Conservation (phyloP, 2,329 filamentous ascomycete species). For the Penicillium corylophilum region DNA sequence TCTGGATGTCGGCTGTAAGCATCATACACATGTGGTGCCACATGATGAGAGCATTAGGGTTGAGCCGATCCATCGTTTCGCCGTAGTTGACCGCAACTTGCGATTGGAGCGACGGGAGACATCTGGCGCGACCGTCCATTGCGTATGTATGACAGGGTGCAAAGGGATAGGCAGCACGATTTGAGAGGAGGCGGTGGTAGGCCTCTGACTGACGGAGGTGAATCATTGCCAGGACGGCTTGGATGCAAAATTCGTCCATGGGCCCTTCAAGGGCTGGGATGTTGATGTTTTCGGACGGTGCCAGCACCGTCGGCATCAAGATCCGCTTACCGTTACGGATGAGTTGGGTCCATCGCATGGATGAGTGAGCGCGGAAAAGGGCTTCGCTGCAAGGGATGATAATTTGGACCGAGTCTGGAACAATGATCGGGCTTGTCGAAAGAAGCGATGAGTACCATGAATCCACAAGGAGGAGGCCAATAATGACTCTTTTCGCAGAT, state of each 20-base stretch:
- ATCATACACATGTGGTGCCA: slow-evolving; percentile 57
- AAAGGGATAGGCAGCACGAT: slow-evolving; percentile 40
- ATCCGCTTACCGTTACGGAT: slow-evolving; percentile 36
- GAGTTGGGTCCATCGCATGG: slow-evolving; percentile 39
- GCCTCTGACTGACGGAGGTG: slow-evolving; percentile 45
- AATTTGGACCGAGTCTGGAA: slow-evolving; percentile 48
- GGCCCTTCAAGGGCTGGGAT: slow-evolving; percentile 35
- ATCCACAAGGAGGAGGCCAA: slow-evolving; percentile 47
- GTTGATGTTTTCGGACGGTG: slow-evolving; percentile 37
- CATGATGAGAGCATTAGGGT: slow-evolving; percentile 51
- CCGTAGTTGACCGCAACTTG: slow-evolving; percentile 39
- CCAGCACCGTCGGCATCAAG: slow-evolving; percentile 33
- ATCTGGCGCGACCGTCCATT: slow-evolving; percentile 48
- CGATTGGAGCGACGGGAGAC: slow-evolving; percentile 34
- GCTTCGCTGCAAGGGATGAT: slow-evolving; percentile 48
- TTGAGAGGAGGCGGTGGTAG: slow-evolving; percentile 44
- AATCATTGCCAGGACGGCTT: slow-evolving; percentile 40
- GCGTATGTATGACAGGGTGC: slow-evolving; percentile 49
- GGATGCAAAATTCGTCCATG: slow-evolving; percentile 38
- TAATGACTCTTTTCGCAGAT: slow-evolving; percentile 46
- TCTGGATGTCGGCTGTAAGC: slow-evolving; percentile 52
- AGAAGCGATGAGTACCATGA: slow-evolving; percentile 52
- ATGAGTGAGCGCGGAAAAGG: slow-evolving; percentile 44
- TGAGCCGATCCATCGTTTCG: slow-evolving; percentile 43
- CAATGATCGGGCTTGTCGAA: slow-evolving; percentile 48